A percentile compares a stretch with the other conserved stretches of the same genome.
These are phyloP conservation scores for Lactarius sp. DNA, from an alignment of 768 basidiomycete species.

Conservation along the genomic window DNA sequence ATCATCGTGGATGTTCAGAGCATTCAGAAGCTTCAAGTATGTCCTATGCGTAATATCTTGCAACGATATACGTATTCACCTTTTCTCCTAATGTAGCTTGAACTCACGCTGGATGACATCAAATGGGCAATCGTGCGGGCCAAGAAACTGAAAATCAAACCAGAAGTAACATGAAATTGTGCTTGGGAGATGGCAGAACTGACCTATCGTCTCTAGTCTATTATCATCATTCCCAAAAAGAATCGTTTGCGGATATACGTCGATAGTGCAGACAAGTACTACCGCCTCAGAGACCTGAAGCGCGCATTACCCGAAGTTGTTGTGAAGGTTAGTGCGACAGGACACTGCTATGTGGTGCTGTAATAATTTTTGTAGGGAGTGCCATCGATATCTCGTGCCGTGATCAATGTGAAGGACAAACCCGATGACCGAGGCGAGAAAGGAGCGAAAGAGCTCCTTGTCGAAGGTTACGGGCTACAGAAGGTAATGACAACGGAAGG, in stretches of 20 bases:
- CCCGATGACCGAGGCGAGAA: slow-evolving; percentile 74
- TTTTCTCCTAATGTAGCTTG: slow-evolving; percentile 50
- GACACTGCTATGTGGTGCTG: background rate
- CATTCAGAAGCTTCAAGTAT: slow-evolving; percentile 81
- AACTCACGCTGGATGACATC: slow-evolving; percentile 87
- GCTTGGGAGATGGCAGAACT: background rate
- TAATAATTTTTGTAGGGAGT: slow-evolving; percentile 57
- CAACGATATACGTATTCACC: background rate
- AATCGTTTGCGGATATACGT: slow-evolving; percentile 76
- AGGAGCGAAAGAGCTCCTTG: slow-evolving; percentile 85
- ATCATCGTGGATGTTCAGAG: slow-evolving; percentile 88
- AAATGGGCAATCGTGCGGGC: slow-evolving; percentile 85
- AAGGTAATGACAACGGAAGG: slow-evolving; percentile 98
- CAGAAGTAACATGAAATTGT: slow-evolving; percentile 47
- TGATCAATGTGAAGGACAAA: slow-evolving; percentile 94
- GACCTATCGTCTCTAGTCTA: slow-evolving; percentile 43
- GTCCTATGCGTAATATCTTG: slow-evolving; percentile 11
- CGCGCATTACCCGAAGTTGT: slow-evolving; percentile 79
- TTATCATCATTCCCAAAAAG: slow-evolving; percentile 69
- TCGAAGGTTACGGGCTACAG: slow-evolving; percentile 95
- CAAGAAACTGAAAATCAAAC: slow-evolving; percentile 90
- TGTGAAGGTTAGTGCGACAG: slow-evolving; percentile 63
- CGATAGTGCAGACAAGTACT: slow-evolving; percentile 74
- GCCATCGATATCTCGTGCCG: slow-evolving; percentile 79
- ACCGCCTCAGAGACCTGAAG: slow-evolving; percentile 80